A percentile compares a stretch with the other conserved stretches of the same genome.
phyloP scores from a whole-genome alignment of 2,329 filamentous ascomycete genomes.

The Colletotrichum cordylinicola region DNA sequence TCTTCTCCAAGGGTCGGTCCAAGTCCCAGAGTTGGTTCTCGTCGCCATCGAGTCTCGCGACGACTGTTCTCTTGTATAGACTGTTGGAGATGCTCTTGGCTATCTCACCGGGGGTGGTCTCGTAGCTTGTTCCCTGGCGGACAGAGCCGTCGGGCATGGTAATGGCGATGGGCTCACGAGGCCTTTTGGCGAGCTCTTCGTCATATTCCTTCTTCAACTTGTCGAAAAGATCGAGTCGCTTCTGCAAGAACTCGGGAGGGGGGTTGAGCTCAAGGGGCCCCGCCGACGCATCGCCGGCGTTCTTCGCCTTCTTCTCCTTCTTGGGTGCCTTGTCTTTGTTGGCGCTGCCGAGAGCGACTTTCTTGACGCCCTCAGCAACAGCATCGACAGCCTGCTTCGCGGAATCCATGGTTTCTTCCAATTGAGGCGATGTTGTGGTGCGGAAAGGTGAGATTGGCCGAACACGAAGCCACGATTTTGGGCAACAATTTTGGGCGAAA shows the following conservation, averaged over 20 bases:
- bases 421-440: constrained; percentile 1
- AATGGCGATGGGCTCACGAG: constrained; percentile 76
- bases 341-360: constrained; percentile 58
- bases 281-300: constrained; percentile 37
- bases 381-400: constrained; percentile 52
- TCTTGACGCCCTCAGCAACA: constrained; percentile 64
- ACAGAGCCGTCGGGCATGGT: constrained; percentile 76
- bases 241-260: constrained; percentile 78
- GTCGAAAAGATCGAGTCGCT: constrained; percentile 87
- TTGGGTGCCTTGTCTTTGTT: constrained; percentile 52
- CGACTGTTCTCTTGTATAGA: constrained; percentile 83
- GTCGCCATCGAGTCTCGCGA: constrained; percentile 82
- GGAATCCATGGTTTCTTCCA: constrained; percentile 47
- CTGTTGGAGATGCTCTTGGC: constrained; percentile 83
- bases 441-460: background rate
- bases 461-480: background rate
- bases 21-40: constrained; percentile 84
- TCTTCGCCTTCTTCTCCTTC: constrained; percentile 54
- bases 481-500: constrained; percentile 15
- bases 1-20: constrained; percentile 86
- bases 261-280: constrained; percentile 55
- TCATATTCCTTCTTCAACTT: constrained; percentile 85
- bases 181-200: constrained; percentile 73
- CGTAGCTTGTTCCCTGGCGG: constrained; percentile 82
- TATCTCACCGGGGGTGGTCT: constrained; percentile 85